These are phyloP conservation scores for Vanrija pseudolonga DNA, from an alignment of 1,284 basidiomycete species.

Conservation along the genomic window DNA sequence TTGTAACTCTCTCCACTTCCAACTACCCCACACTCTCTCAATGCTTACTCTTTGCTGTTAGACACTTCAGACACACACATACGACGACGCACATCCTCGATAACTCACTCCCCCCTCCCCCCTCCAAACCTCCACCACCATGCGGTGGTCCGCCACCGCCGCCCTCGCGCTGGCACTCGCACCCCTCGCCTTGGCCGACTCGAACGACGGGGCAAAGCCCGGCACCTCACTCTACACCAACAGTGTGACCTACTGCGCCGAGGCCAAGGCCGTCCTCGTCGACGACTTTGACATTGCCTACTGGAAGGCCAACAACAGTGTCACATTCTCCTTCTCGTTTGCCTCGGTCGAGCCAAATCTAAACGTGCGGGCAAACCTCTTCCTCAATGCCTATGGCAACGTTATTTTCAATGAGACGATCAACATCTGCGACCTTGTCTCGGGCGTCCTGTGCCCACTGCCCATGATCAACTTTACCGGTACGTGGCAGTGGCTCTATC, in stretches of 20 bases:
- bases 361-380: constrained; percentile 71
- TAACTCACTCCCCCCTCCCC: no score
- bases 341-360: constrained; percentile 58
- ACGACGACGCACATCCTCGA: neutral
- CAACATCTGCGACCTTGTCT: constrained; percentile 65
- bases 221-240: constrained; percentile 56
- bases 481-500: no score
- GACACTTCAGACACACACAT: neutral
- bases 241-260: constrained; percentile 80
- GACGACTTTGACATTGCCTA: constrained; percentile 76
- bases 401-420: constrained; percentile 71
- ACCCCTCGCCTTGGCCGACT: neutral
- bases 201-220: constrained; percentile 3
- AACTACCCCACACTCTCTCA: no score
- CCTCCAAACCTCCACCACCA: no score
- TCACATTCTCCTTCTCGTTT: constrained; percentile 38
- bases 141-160: no score
- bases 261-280: constrained; percentile 72
- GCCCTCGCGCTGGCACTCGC: no score
- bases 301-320: constrained; percentile 25
- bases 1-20: no score
- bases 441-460: constrained; percentile 78
- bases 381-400: constrained; percentile 77
- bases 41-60: no score
- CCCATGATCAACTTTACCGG: constrained; percentile 83